Conservation (phyloP, 192 early-diverging fungal species). For the Anaeromyces robustus region DNA sequence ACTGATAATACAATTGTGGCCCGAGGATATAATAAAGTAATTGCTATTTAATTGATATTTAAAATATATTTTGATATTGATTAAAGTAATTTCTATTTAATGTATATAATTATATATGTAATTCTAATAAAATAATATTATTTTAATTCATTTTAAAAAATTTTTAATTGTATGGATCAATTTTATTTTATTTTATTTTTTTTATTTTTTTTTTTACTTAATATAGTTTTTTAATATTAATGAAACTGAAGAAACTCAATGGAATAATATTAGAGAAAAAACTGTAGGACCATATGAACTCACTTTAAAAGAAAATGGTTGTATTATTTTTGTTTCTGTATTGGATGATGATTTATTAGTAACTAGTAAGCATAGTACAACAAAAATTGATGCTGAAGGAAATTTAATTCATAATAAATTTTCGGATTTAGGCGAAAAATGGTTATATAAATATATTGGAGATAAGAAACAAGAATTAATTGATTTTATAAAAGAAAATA, state of each 20-base stretch:
- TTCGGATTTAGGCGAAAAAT: not conserved
- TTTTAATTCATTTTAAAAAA: no score
- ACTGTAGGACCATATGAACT: slow-evolving; percentile 79
- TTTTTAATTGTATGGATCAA: no score
- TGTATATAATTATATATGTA: no score
- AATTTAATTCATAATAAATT: not conserved
- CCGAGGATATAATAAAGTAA: not conserved
- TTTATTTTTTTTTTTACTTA: not conserved
- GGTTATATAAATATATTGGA: not conserved
- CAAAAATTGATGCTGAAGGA: slow-evolving; percentile 5
- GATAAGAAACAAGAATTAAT: slow-evolving; percentile 41
- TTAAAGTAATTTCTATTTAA: no score
- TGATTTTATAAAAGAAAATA: slow-evolving; percentile 48
- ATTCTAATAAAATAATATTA: no score
- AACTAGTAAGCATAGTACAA: slow-evolving; percentile 72
- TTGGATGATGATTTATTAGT: slow-evolving; percentile 53
- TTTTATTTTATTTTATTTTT: no score
- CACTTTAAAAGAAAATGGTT: slow-evolving; percentile 93
- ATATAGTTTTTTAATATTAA: slow-evolving; percentile 73
- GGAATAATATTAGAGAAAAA: slow-evolving; percentile 31
- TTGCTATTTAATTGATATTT: not conserved
- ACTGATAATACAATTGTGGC: not conserved
- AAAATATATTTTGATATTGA: no score
- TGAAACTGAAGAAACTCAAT: slow-evolving; percentile 34
- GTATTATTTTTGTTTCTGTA: slow-evolving; percentile 72